Evolutionary conservation across 163 green algal genomes (phyloP).

Genomic region (Chlamydomonas reinhardtii): DNA sequence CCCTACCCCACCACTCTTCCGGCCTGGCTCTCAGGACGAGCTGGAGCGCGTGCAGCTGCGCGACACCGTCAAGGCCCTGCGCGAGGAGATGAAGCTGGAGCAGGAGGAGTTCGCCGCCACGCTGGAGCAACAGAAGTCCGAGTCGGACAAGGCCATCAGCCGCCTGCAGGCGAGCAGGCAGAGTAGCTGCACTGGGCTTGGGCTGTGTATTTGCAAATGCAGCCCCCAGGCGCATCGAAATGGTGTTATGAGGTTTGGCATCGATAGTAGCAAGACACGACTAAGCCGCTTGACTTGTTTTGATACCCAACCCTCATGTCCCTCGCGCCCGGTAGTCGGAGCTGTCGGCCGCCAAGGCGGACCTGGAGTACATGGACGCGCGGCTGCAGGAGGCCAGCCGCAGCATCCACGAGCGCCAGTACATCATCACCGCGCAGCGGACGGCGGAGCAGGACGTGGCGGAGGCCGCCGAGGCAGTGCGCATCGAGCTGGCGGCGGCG

Average conservation of each 20-base stretch:
- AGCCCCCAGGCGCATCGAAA: no score
- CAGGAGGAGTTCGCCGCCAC: constrained; percentile 52
- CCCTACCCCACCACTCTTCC: no score
- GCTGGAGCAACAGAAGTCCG: constrained; percentile 51
- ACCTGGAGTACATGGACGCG: constrained; percentile 59
- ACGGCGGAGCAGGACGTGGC: constrained; percentile 78
- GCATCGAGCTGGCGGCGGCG: constrained; percentile 61
- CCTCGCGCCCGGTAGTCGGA: constrained; percentile 23
- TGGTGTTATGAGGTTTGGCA: no score
- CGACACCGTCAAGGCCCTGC: constrained; percentile 67
- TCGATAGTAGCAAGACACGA: no score
- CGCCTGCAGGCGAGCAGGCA: constrained; percentile 6
- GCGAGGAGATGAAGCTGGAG: constrained; percentile 61
- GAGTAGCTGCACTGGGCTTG: no score
- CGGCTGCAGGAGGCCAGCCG: constrained; percentile 56
- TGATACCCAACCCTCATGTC: no score
- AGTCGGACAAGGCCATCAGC: constrained; percentile 1
- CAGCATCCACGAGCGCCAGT: constrained; percentile 79
- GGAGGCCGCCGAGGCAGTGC: constrained; percentile 68
- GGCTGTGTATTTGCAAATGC: no score
- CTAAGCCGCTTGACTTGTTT: no score
- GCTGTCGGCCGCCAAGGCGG: constrained; percentile 53
- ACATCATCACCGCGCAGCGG: constrained; percentile 76
- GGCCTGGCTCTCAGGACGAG: constrained; percentile 59
- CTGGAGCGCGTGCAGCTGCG: constrained; percentile 74